phyloP scores from a whole-genome alignment of 1,139 yeast genomes.

The Arxiozyma bovina region DNA sequence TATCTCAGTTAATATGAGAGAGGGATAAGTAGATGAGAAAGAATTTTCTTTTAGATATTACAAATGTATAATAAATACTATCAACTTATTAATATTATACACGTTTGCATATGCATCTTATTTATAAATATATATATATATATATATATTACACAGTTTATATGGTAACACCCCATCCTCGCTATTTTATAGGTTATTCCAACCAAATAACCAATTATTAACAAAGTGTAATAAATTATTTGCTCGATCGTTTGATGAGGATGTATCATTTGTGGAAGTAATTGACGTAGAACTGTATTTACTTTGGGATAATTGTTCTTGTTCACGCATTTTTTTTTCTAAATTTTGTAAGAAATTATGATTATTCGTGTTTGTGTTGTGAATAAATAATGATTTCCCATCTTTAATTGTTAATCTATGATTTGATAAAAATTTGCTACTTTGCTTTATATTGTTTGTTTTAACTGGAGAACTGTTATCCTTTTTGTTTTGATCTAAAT shows the following conservation, averaged over 20 bases:
- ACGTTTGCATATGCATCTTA: background rate
- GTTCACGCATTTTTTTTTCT: constrained; percentile 29
- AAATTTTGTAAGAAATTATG: constrained; percentile 31
- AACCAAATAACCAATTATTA: constrained; percentile 43
- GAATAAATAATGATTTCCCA: constrained; percentile 13
- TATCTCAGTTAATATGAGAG: background rate
- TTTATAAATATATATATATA: no score
- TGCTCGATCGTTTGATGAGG: background rate
- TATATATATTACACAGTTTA: no score
- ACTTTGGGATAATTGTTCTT: constrained; percentile 11
- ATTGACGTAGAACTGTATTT: background rate
- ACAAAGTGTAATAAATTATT: constrained; percentile 25
- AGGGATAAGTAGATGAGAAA: background rate
- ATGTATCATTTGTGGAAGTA: background rate
- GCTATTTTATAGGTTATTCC: constrained; percentile 40
- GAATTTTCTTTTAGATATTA: no score
- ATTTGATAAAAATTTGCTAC: background rate
- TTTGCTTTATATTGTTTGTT: background rate
- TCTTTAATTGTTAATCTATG: background rate
- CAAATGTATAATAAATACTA: background rate
- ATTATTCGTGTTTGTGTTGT: constrained; percentile 24
- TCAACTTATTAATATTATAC: background rate
- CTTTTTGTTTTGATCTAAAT: background rate
- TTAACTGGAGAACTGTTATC: background rate
- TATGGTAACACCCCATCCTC: background rate